phyloP scores from a whole-genome alignment of 106 monocot genomes.

The Iris macrosiphon region DNA sequence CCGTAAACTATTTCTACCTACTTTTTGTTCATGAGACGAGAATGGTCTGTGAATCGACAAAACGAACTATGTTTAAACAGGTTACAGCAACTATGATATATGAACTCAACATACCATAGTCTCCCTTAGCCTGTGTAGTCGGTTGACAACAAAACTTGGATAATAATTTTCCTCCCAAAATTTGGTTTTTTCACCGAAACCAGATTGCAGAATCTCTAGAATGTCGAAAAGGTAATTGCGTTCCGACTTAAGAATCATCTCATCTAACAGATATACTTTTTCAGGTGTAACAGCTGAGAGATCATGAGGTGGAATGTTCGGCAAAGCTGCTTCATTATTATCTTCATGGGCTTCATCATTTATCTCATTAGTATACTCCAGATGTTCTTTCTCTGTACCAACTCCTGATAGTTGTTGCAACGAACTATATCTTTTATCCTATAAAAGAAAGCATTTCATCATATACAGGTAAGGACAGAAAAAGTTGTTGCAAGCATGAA shows the following conservation, averaged over 20 bases:
- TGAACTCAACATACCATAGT: slow-evolving; percentile 60
- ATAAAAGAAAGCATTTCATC: slow-evolving; percentile 1
- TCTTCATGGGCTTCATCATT: slow-evolving; percentile 20
- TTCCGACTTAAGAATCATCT: slow-evolving; percentile 59
- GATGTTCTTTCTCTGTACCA: slow-evolving; percentile 13
- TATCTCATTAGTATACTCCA: slow-evolving; percentile 20
- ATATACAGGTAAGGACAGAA: too few relatives aligned
- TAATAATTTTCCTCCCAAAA: slow-evolving; percentile 46
- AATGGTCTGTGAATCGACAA: too few relatives aligned
- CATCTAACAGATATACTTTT: slow-evolving; percentile 52
- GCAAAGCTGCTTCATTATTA: slow-evolving; percentile 4
- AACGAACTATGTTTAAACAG: too few relatives aligned
- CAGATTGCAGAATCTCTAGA: slow-evolving; percentile 29
- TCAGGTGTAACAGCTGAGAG: slow-evolving; percentile 45
- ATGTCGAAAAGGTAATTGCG: slow-evolving; percentile 46
- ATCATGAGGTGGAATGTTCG: slow-evolving; percentile 73
- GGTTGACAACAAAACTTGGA: slow-evolving; percentile 71
- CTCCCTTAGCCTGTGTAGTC: slow-evolving; percentile 43
- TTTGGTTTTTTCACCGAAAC: slow-evolving; percentile 5
- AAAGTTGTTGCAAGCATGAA: too few relatives aligned
- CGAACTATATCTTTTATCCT: slow-evolving; percentile 33
- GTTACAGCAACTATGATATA: too few relatives aligned
- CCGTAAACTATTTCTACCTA: too few relatives aligned
- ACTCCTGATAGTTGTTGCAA: slow-evolving; percentile 34
- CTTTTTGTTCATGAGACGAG: too few relatives aligned